phyloP scores from a whole-genome alignment of 2,329 filamentous ascomycete genomes.

The Penicillium sp. region DNA sequence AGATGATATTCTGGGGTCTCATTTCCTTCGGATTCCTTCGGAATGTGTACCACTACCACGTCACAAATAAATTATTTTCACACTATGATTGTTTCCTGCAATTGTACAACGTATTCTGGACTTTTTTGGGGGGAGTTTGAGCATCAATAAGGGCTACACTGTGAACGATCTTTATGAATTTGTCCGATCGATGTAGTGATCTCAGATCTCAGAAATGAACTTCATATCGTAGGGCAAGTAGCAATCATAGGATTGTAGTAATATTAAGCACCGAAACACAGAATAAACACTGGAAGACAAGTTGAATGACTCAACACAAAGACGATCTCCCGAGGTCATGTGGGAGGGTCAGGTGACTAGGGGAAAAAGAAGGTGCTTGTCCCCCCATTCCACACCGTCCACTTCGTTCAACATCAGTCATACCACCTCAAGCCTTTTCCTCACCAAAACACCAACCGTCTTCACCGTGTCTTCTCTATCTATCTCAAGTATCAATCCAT shows the following conservation, averaged over 20 bases:
- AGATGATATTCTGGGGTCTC: not conserved
- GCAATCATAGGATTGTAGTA: too few species aligned
- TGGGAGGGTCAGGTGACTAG: slow-evolving; percentile 15
- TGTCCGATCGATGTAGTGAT: too few species aligned
- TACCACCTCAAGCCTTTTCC: not conserved
- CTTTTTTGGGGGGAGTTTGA: too few species aligned
- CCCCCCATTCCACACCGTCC: not conserved
- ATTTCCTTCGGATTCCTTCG: not conserved
- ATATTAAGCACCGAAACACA: too few species aligned
- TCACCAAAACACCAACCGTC: not conserved
- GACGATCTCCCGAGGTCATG: too few species aligned
- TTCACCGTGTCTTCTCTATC: slow-evolving; percentile 10
- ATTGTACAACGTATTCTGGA: too few species aligned
- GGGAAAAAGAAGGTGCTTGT: slow-evolving; percentile 2
- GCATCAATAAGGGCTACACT: too few species aligned
- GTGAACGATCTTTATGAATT: too few species aligned
- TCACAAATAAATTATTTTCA: not conserved
- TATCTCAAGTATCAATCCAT: not conserved
- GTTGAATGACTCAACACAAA: too few species aligned
- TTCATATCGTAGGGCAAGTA: too few species aligned
- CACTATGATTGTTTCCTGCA: not conserved
- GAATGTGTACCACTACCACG: slow-evolving; percentile 12
- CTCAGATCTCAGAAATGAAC: too few species aligned
- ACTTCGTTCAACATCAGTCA: slow-evolving; percentile 6
- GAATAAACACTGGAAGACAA: too few species aligned